Base-by-base conservation (phyloP, 2,329 filamentous ascomycete species). In the Ascochyta pisi region DNA sequence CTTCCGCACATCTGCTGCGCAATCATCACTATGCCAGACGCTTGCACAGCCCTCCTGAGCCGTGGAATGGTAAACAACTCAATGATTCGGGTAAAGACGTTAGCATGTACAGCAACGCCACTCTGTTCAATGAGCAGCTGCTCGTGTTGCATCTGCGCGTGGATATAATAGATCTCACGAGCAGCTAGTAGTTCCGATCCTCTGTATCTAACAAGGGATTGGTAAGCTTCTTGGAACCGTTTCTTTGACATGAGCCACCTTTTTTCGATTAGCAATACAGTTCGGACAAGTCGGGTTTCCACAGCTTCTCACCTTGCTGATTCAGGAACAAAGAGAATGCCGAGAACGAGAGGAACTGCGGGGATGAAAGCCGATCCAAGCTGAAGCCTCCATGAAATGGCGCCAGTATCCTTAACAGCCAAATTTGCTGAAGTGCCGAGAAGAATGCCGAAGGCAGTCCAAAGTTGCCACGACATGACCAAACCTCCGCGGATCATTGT, bases 21-120 rank as follows among this genome's bases (percentile, higher is more conserved):
- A 62, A 86, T 86, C 91, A 96, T 96, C 63, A 94, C 90, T 1
- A 86, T 86, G 61, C 87, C 90, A 0, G 90, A 89, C 6, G 91
- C 91, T 27, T 90, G 81, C 92, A 37, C 88, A 83, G 13, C 88
- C 84, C 10, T 90, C 80, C 42, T 89, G 84, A 1, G 89, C 19
- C 19, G 19, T 19, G 19, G 87, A 53, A 91, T 83, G 10, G 86
- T 89, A 67, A 91, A 89, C 0, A 85, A 71, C 68, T 91, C 84
- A 34, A 82, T 34, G 58, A 78, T 77, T 35, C 77, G 72, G 1
- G 68, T 77, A 60, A 78, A 74, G 51, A 78, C 70, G 56, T 75
- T 78, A 19, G 19, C 19, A 19, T 19, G 19, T 19, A 19, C 19
- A 19, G 19, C 19, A 19, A 19, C 19, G 3, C 19, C 19, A 19